These are phyloP conservation scores for Solanum ossicruentum DNA, from an alignment of 257 asterid genomes.

Conservation along the genomic window DNA sequence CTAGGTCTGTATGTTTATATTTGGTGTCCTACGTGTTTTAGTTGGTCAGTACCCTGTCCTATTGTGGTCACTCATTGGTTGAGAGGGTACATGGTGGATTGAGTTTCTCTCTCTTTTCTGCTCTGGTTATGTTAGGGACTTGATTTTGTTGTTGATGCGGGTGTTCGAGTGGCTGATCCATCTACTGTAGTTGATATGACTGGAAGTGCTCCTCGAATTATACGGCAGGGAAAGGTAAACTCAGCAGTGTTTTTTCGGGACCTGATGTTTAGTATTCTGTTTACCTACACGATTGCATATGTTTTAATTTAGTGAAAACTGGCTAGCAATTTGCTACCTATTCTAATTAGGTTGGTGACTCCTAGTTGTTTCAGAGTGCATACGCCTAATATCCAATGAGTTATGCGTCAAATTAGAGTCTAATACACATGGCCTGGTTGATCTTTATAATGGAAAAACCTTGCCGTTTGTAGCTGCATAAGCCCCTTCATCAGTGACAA, in stretches of 20 bases:
- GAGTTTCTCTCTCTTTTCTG: conserved; percentile 1
- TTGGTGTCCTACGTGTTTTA: background rate
- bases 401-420: background rate
- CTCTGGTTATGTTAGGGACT: conserved; percentile 45
- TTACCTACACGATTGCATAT: background rate
- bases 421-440: background rate
- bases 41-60: background rate
- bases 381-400: background rate
- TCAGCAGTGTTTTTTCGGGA: background rate
- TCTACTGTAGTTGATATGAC: conserved; percentile 96
- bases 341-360: background rate
- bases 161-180: conserved; percentile 70
- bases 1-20: background rate
- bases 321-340: background rate
- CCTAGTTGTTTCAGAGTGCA: background rate
- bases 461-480: background rate
- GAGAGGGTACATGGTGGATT: background rate
- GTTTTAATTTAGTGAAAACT: background rate
- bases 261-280: background rate
- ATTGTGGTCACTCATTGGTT: background rate
- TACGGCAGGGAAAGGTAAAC: conserved; percentile 77
- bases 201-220: conserved; percentile 33
- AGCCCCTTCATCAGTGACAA: background rate
- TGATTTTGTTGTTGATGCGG: conserved; percentile 86
- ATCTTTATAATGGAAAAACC: background rate